These are phyloP conservation scores for Megacollybia marginata DNA, from an alignment of 768 basidiomycete species.

Conservation along the genomic window DNA sequence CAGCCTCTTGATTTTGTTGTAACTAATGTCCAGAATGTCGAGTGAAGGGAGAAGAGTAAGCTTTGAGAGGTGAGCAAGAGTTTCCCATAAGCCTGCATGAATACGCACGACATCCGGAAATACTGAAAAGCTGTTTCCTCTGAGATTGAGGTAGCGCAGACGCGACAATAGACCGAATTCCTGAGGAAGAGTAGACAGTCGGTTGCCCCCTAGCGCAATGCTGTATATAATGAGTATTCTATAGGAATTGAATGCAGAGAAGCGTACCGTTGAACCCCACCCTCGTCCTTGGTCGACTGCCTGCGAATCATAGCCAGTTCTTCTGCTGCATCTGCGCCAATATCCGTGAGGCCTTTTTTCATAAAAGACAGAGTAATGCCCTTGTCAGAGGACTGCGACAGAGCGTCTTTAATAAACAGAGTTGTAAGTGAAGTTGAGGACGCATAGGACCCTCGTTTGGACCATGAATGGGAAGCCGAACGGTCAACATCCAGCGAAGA, in stretches of 20 bases:
- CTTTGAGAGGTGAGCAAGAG: slow-evolving; percentile 29
- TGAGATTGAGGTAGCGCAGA: slow-evolving; percentile 81
- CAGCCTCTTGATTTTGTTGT: slow-evolving; percentile 79
- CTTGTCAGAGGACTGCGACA: slow-evolving; percentile 60
- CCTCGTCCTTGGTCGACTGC: slow-evolving; percentile 40
- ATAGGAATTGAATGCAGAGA: slow-evolving; percentile 10
- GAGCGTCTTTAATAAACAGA: slow-evolving; percentile 57
- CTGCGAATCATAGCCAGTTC: slow-evolving; percentile 61
- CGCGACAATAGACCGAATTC: slow-evolving; percentile 66
- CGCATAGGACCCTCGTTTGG: slow-evolving; percentile 10
- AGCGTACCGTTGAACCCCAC: slow-evolving; percentile 54
- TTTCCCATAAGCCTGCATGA: slow-evolving; percentile 1
- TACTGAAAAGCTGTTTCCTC: slow-evolving; percentile 71
- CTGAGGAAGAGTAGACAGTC: slow-evolving; percentile 67
- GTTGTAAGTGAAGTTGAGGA: slow-evolving; percentile 39
- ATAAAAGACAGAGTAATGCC: slow-evolving; percentile 83
- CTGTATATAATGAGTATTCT: slow-evolving; percentile 28
- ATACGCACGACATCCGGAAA: slow-evolving; percentile 83
- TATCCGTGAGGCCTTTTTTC: slow-evolving; percentile 68
- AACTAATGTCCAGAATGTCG: slow-evolving; percentile 91
- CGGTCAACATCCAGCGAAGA: slow-evolving; percentile 21
- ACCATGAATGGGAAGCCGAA: slow-evolving; percentile 18
- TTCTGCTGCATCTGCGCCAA: slow-evolving; percentile 68
- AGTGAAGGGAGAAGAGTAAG: slow-evolving; percentile 78
- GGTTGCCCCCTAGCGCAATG: slow-evolving; percentile 83